A percentile compares a stretch with the other conserved stretches of the same genome.
These are phyloP conservation scores for Fusarium verticillioides DNA, from an alignment of 2,329 filamentous ascomycete species.

Conservation along the genomic window DNA sequence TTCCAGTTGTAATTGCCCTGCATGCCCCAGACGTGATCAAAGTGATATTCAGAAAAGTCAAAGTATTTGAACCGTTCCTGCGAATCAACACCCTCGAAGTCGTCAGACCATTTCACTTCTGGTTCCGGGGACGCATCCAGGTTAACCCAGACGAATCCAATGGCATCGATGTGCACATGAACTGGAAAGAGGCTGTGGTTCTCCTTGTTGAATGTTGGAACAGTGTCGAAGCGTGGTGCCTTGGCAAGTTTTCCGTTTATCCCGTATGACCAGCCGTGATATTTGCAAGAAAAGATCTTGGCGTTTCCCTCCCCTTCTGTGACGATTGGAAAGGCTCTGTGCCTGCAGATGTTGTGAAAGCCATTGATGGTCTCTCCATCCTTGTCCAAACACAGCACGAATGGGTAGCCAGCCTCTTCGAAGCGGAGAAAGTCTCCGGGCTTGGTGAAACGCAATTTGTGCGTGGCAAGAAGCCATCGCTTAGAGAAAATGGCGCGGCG, in stretches of 20 bases:
- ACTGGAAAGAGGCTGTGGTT: constrained; percentile 65
- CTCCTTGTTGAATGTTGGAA: constrained; percentile 64
- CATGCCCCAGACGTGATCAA: constrained; percentile 67
- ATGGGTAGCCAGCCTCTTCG: constrained; percentile 63
- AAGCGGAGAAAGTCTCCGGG: constrained; percentile 54
- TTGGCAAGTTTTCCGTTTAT: constrained; percentile 68
- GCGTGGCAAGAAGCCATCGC: constrained; percentile 6
- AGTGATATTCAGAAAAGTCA: constrained; percentile 62
- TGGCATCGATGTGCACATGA: constrained; percentile 62
- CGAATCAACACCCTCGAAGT: constrained; percentile 59
- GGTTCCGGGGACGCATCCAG: constrained; percentile 54
- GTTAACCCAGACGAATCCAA: constrained; percentile 69
- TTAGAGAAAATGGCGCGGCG: constrained; percentile 12
- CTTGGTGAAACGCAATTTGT: constrained; percentile 3
- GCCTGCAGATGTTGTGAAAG: constrained; percentile 71
- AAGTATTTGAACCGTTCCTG: constrained; percentile 58
- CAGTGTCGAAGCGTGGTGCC: constrained; percentile 66
- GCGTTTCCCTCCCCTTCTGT: constrained; percentile 60
- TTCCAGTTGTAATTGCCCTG: constrained; percentile 69
- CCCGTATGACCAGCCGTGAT: constrained; percentile 72
- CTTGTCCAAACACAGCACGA: constrained; percentile 63
- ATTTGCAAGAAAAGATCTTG: constrained; percentile 66
- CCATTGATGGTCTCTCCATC: constrained; percentile 61
- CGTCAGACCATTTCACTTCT: constrained; percentile 59
- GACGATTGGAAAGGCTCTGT: constrained; percentile 68